Evolutionary conservation across 2,329 filamentous ascomycete species (phyloP).

Genomic region (Gaeumannomyces tritici): DNA sequence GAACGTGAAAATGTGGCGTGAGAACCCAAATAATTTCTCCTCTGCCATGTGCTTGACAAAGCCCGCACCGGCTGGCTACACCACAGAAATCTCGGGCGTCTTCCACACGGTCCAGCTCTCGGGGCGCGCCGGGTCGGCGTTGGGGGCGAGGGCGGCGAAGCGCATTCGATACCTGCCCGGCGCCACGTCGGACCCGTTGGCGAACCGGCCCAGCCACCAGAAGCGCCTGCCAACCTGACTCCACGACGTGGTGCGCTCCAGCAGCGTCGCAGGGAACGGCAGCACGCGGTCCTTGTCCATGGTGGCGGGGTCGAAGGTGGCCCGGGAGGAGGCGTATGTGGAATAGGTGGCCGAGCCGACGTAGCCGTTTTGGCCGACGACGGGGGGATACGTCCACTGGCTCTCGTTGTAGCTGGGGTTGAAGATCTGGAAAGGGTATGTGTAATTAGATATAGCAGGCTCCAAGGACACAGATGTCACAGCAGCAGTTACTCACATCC

Average conservation of each 20-base stretch:
- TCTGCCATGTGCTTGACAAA: too few relatives aligned
- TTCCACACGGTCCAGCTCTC: conserved; percentile 7
- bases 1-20: too few relatives aligned
- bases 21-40: too few relatives aligned
- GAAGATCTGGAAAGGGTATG: conserved; percentile 5
- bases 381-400: conserved; percentile 16
- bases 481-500: conserved; percentile 13
- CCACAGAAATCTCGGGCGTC: conserved; percentile 1
- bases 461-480: neutral
- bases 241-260: conserved; percentile 10
- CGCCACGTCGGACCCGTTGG: conserved; percentile 20
- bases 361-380: conserved; percentile 7
- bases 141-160: conserved; percentile 4
- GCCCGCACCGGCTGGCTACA: too few relatives aligned
- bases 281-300: neutral
- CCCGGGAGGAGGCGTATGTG: conserved; percentile 9
- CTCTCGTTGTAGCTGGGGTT: conserved; percentile 12
- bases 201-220: conserved; percentile 11
- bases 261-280: conserved; percentile 10
- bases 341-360: conserved; percentile 2
- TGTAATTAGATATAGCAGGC: neutral
- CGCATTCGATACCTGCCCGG: conserved; percentile 19
- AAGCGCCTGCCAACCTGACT: conserved; percentile 9
- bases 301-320: neutral
- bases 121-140: conserved; percentile 4